phyloP scores from a whole-genome alignment of 306 rosid genomes.

The Cicer pinnatifidum region DNA sequence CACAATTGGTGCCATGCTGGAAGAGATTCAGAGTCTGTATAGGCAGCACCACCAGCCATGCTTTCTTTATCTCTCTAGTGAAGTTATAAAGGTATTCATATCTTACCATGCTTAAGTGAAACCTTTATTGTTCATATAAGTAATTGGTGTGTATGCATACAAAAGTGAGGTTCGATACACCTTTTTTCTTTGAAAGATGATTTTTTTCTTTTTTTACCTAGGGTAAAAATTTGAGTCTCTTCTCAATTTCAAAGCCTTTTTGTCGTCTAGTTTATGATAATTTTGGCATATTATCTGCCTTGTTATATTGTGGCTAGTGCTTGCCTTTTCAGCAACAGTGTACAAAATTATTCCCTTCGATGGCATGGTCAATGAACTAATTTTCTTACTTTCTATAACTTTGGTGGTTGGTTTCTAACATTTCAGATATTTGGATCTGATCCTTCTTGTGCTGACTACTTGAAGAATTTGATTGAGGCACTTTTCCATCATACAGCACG shows the following conservation, averaged over 20 bases:
- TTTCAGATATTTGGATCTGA: slow-evolving; percentile 99
- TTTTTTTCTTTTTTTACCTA: not conserved
- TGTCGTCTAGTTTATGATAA: not conserved
- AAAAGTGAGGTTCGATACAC: slow-evolving; percentile 18
- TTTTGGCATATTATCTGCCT: not conserved
- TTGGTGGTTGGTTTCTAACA: slow-evolving; percentile 43
- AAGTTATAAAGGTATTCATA: slow-evolving; percentile 88
- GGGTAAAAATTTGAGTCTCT: not conserved
- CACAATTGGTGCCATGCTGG: slow-evolving; percentile 97
- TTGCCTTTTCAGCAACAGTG: not conserved
- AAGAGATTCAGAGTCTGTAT: slow-evolving; percentile 92
- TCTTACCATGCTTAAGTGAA: slow-evolving; percentile 1
- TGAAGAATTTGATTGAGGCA: slow-evolving; percentile 87
- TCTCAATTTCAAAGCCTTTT: slow-evolving; percentile 3
- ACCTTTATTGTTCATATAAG: slow-evolving; percentile 23
- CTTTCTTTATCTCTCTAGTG: slow-evolving; percentile 97
- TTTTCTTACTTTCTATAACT: slow-evolving; percentile 38
- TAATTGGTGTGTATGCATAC: slow-evolving; percentile 21
- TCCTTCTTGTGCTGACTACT: slow-evolving; percentile 88
- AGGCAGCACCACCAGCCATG: slow-evolving; percentile 95
- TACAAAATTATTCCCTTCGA: slow-evolving; percentile 9
- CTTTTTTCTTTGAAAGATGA: not conserved
- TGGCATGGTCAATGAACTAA: slow-evolving; percentile 28
- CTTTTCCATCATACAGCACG: slow-evolving; percentile 82
- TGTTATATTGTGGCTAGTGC: slow-evolving; percentile 1